Evolutionary conservation across 257 asterid species (phyloP).

Genomic region (Datura wrightii): DNA sequence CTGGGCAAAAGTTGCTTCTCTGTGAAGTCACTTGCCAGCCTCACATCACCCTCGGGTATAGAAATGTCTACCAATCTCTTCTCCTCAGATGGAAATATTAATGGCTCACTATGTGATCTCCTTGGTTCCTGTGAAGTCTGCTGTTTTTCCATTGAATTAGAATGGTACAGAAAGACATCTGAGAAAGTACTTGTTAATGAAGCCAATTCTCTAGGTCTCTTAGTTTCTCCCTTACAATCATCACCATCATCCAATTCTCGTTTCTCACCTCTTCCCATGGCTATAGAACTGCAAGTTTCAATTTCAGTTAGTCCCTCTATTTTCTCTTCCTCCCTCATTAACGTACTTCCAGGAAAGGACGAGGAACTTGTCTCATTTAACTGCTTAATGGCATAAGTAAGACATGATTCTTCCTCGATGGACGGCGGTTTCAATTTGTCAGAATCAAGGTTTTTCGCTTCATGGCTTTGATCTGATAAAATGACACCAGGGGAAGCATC

Average conservation of each 20-base stretch:
- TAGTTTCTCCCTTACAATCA: slow-evolving; percentile 51
- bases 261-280: slow-evolving; percentile 62
- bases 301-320: slow-evolving; percentile 48
- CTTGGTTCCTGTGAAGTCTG: slow-evolving; percentile 51
- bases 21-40: slow-evolving; percentile 47
- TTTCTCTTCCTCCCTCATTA: slow-evolving; percentile 45
- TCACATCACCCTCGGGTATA: slow-evolving; percentile 50
- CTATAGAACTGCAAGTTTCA: slow-evolving; percentile 48
- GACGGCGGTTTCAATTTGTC: slow-evolving; percentile 43
- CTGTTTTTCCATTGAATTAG: slow-evolving; percentile 51
- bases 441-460: slow-evolving; percentile 41
- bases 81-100: slow-evolving; percentile 53
- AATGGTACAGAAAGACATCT: slow-evolving; percentile 50
- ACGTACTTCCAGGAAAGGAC: slow-evolving; percentile 46
- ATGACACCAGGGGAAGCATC: slow-evolving; percentile 51
- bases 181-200: slow-evolving; percentile 50
- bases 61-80: slow-evolving; percentile 54
- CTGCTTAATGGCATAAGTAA: slow-evolving; percentile 39
- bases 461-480: slow-evolving; percentile 47
- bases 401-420: slow-evolving; percentile 41
- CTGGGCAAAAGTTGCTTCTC: slow-evolving; percentile 71
- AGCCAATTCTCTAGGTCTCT: slow-evolving; percentile 45
- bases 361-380: slow-evolving; percentile 39
- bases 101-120: slow-evolving; percentile 45
- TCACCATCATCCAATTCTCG: slow-evolving; percentile 50